Evolutionary conservation across 2,329 filamentous ascomycete genomes (phyloP).

Genomic region (Stemphylium beticola): DNA sequence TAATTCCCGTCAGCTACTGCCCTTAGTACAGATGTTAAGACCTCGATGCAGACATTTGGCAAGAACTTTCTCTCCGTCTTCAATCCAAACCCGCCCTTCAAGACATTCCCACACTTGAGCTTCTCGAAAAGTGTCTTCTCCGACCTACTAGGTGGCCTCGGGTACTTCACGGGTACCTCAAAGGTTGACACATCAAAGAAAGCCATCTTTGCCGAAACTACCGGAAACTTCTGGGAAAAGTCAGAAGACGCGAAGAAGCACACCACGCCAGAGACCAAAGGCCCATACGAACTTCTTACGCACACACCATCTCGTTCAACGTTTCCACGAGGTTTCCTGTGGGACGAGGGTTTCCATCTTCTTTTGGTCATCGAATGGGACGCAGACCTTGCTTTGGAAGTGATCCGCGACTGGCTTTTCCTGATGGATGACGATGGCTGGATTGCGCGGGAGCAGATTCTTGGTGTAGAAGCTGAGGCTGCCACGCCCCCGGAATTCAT

Average conservation of each 20-base stretch:
- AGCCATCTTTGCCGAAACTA: constrained; percentile 88
- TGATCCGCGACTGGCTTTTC: constrained; percentile 91
- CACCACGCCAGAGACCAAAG: constrained; percentile 71
- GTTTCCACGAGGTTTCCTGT: constrained; percentile 93
- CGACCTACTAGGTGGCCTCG: constrained; percentile 88
- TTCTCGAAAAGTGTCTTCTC: constrained; percentile 90
- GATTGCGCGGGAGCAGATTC: constrained; percentile 94
- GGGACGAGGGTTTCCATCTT: constrained; percentile 96
- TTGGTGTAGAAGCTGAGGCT: constrained; percentile 84
- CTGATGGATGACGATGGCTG: constrained; percentile 95
- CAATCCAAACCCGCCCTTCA: constrained; percentile 75
- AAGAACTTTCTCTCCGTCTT: constrained; percentile 75
- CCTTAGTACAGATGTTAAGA: constrained; percentile 71
- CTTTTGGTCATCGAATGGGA: constrained; percentile 92
- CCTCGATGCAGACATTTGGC: constrained; percentile 69
- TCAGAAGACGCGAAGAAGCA: constrained; percentile 76
- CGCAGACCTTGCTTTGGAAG: constrained; percentile 80
- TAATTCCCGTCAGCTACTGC: constrained; percentile 55
- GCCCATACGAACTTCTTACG: constrained; percentile 85
- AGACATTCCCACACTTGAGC: constrained; percentile 70
- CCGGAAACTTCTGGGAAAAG: constrained; percentile 93
- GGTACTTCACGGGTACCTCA: constrained; percentile 87
- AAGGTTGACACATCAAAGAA: constrained; percentile 87
- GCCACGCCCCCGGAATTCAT: constrained; percentile 91
- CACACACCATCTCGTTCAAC: constrained; percentile 88